Percentiles rank a stretch among this genome's conserved stretches.
Conservation (phyloP, 2,329 filamentous ascomycete species). For the Leptoxyphium fumago region DNA sequence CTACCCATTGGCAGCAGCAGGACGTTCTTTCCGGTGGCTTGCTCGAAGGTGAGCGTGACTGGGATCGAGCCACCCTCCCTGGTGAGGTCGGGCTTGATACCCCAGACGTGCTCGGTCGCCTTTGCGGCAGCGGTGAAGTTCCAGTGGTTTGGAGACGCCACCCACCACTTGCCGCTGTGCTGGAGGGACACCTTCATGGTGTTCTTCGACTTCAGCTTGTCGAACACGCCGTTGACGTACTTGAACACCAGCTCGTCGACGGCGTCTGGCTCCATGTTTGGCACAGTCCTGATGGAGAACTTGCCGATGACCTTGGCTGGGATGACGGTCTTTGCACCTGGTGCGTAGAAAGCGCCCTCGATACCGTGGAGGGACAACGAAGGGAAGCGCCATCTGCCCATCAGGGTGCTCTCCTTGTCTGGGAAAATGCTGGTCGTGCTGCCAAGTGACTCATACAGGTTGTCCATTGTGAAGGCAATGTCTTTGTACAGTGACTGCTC, state of each 20-base stretch:
- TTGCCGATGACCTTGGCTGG: constrained; percentile 26
- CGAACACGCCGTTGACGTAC: constrained; percentile 71
- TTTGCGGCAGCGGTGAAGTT: constrained; percentile 92
- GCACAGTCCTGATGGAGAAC: constrained; percentile 93
- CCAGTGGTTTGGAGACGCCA: constrained; percentile 94
- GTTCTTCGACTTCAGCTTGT: constrained; percentile 85
- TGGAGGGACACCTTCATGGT: constrained; percentile 64
- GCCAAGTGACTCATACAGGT: constrained; percentile 80
- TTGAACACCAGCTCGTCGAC: constrained; percentile 77
- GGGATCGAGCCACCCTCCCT: constrained; percentile 95
- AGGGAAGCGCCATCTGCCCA: constrained; percentile 91
- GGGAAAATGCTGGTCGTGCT: constrained; percentile 75
- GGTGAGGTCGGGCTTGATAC: constrained; percentile 85
- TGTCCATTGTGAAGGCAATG: constrained; percentile 94
- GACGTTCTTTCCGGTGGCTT: constrained; percentile 96
- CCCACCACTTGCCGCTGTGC: constrained; percentile 98
- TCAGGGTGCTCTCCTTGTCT: constrained; percentile 82
- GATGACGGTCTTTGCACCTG: constrained; percentile 52
- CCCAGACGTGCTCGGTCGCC: constrained; percentile 92
- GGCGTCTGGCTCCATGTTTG: constrained; percentile 85
- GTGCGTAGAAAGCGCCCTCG: constrained; percentile 84
- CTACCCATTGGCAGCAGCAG: constrained; percentile 91
- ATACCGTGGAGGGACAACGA: constrained; percentile 89
- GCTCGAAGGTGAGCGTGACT: constrained; percentile 91
- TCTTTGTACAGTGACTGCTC: constrained; percentile 76